phyloP scores from a whole-genome alignment of 345 rosid genomes.

The Pugionium cornutum region DNA sequence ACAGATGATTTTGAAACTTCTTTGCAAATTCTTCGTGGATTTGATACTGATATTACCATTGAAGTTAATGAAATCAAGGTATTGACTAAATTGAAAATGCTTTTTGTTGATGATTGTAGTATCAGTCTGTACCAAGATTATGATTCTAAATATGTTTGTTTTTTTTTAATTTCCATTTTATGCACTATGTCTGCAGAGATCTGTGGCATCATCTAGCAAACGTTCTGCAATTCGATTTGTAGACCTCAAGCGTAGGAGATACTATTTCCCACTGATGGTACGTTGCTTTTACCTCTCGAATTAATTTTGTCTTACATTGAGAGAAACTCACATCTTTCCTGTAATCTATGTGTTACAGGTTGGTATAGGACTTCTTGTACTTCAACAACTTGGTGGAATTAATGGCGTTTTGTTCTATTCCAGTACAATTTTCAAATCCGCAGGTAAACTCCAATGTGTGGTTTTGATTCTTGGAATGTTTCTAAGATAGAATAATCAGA shows the following conservation, averaged over 20 bases:
- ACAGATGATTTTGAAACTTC: conserved; percentile 91
- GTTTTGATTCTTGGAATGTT: conserved; percentile 21
- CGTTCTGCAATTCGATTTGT: conserved; percentile 74
- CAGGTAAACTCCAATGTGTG: conserved; percentile 52
- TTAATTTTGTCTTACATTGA: conserved; percentile 1
- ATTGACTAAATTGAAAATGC: conserved; percentile 18
- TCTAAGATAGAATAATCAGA: background rate
- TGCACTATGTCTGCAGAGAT: conserved; percentile 46
- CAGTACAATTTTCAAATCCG: conserved; percentile 72
- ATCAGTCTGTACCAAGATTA: background rate
- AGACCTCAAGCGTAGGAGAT: conserved; percentile 86
- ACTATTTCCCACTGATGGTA: conserved; percentile 95
- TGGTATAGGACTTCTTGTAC: conserved; percentile 80
- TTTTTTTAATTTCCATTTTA: no score
- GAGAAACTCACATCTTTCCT: conserved; percentile 14
- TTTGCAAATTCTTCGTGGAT: conserved; percentile 94
- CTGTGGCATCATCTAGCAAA: conserved; percentile 79
- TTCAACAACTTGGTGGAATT: conserved; percentile 93
- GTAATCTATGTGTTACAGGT: conserved; percentile 51
- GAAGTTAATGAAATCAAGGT: conserved; percentile 98
- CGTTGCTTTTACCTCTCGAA: conserved; percentile 18
- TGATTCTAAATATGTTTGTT: conserved; percentile 7
- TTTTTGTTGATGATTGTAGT: background rate
- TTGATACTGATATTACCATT: conserved; percentile 79
- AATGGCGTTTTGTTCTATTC: conserved; percentile 95